Evolutionary conservation across 768 basidiomycete genomes (phyloP).

Genomic region (Hortiboletus campestris): DNA sequence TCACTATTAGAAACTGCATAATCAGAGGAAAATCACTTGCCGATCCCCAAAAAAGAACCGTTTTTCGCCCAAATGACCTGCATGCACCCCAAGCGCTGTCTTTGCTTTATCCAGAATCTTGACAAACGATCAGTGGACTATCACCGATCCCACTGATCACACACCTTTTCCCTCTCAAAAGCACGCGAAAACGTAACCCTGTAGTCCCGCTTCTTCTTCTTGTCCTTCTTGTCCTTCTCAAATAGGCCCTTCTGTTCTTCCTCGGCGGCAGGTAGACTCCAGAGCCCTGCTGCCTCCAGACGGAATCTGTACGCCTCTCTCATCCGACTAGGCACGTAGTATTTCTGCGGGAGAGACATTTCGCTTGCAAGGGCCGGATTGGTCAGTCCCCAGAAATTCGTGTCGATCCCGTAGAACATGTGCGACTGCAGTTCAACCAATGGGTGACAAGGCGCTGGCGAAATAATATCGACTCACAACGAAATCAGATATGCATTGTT

Average conservation of each 20-base stretch:
- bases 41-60: slow-evolving; percentile 50
- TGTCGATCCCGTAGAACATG: slow-evolving; percentile 56
- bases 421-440: slow-evolving; percentile 46
- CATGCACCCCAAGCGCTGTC: slow-evolving; percentile 55
- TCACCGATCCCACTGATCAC: background rate
- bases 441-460: background rate
- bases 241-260: slow-evolving; percentile 42
- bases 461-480: slow-evolving; percentile 47
- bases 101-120: slow-evolving; percentile 63
- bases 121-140: slow-evolving; percentile 2
- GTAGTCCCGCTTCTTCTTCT: slow-evolving; percentile 34
- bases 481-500: slow-evolving; percentile 65
- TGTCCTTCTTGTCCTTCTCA: slow-evolving; percentile 24
- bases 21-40: slow-evolving; percentile 32
- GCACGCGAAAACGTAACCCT: slow-evolving; percentile 46
- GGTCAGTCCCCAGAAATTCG: slow-evolving; percentile 62
- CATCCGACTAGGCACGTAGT: slow-evolving; percentile 67
- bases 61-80: slow-evolving; percentile 49
- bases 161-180: slow-evolving; percentile 63
- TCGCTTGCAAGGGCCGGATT: slow-evolving; percentile 52
- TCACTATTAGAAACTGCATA: background rate
- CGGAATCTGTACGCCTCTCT: slow-evolving; percentile 54
- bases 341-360: slow-evolving; percentile 67
- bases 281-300: slow-evolving; percentile 62
- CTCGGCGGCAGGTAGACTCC: slow-evolving; percentile 44